Evolutionary conservation across 2,329 filamentous ascomycete species (phyloP).

Genomic region (Colletotrichum euphorbiae): DNA sequence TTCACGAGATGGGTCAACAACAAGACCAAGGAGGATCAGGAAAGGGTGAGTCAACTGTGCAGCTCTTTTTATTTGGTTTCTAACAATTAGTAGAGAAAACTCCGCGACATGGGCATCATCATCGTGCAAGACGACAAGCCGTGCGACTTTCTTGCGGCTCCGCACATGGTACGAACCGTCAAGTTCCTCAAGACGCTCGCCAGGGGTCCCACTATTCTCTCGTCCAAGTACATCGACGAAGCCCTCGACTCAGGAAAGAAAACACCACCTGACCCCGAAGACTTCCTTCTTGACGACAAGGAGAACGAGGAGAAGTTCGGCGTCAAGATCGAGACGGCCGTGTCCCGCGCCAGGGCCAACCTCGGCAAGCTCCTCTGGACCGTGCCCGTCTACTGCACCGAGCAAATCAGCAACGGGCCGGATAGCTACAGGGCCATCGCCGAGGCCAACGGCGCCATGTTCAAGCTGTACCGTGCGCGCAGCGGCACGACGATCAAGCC

Average conservation of each 20-base stretch:
- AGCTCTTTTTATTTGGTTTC: conserved; percentile 16
- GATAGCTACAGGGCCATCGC: conserved; percentile 90
- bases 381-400: conserved; percentile 86
- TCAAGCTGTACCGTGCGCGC: conserved; percentile 80
- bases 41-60: conserved; percentile 71
- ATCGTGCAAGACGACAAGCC: conserved; percentile 80
- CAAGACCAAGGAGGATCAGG: conserved; percentile 78
- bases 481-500: conserved; percentile 75
- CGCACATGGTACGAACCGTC: conserved; percentile 86
- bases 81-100: conserved; percentile 71
- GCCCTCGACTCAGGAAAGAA: conserved; percentile 72
- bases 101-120: conserved; percentile 85
- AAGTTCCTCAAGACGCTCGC: conserved; percentile 94
- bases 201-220: conserved; percentile 81
- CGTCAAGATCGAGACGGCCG: conserved; percentile 75
- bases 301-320: conserved; percentile 78
- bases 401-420: conserved; percentile 81
- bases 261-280: conserved; percentile 70
- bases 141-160: conserved; percentile 89
- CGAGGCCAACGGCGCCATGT: conserved; percentile 87
- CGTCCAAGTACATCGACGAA: conserved; percentile 81
- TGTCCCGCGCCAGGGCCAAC: conserved; percentile 79
- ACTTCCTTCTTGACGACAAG: conserved; percentile 77
- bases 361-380: conserved; percentile 79
- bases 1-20: conserved; percentile 85